Percentiles rank a stretch among this genome's conserved stretches.
phyloP scores from a whole-genome alignment of 2,329 filamentous ascomycete species.

The Aspergillus sp. region DNA sequence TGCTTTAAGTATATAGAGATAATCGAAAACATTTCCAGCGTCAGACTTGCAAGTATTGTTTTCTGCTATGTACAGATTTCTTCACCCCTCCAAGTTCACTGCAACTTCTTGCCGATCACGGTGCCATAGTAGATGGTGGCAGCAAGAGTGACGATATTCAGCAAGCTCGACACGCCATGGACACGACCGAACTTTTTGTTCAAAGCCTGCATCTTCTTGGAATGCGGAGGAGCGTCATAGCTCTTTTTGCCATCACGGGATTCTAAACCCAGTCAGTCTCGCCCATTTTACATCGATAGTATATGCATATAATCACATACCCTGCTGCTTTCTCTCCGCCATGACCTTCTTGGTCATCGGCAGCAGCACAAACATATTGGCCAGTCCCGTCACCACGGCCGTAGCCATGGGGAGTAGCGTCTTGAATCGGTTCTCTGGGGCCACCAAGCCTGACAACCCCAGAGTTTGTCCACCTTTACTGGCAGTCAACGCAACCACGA shows the following conservation, averaged over 20 bases:
- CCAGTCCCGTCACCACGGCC: slow-evolving; percentile 61
- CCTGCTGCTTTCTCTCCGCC: slow-evolving; percentile 68
- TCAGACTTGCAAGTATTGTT: neutral
- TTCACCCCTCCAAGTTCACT: slow-evolving; percentile 24
- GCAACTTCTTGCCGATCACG: slow-evolving; percentile 50
- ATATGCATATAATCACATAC: slow-evolving; percentile 40
- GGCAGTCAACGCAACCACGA: slow-evolving; percentile 69
- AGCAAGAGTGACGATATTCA: slow-evolving; percentile 65
- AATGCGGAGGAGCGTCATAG: slow-evolving; percentile 70
- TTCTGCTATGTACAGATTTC: neutral
- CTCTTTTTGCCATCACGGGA: slow-evolving; percentile 83
- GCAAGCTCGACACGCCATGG: slow-evolving; percentile 71
- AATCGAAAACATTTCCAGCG: too few species aligned
- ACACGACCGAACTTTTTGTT: slow-evolving; percentile 71
- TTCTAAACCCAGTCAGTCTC: slow-evolving; percentile 42
- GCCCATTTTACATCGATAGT: neutral
- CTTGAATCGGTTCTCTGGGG: slow-evolving; percentile 47
- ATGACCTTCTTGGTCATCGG: slow-evolving; percentile 70
- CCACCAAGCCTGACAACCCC: slow-evolving; percentile 34
- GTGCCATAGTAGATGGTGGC: slow-evolving; percentile 71
- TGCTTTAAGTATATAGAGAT: too few species aligned
- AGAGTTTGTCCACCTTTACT: slow-evolving; percentile 46
- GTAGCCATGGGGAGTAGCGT: slow-evolving; percentile 61
- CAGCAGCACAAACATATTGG: slow-evolving; percentile 64
- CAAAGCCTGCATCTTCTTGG: slow-evolving; percentile 69